Percentiles rank a stretch among this genome's conserved stretches.
These are phyloP conservation scores for Astraeus odoratus DNA, from an alignment of 768 basidiomycete species.

Conservation along the genomic window DNA sequence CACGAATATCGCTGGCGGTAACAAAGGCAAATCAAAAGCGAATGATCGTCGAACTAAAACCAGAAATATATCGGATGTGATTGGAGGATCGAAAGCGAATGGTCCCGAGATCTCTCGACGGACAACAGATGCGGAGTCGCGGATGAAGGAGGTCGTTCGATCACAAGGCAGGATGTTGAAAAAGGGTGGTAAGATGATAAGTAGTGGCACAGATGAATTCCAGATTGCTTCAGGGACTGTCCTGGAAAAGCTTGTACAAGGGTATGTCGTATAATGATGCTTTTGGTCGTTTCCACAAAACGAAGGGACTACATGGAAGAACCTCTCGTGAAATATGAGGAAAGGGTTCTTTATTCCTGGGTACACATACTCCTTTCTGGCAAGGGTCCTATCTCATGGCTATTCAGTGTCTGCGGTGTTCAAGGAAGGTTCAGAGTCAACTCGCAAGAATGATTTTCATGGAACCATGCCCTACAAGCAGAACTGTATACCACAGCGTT, in stretches of 20 bases:
- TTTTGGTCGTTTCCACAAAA: too few species aligned
- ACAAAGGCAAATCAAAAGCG: constrained; percentile 10
- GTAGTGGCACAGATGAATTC: constrained; percentile 66
- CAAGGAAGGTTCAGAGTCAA: too few species aligned
- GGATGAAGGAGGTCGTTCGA: constrained; percentile 85
- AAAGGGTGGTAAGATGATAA: constrained; percentile 69
- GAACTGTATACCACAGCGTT: too few species aligned
- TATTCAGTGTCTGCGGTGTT: too few species aligned
- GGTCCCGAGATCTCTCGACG: constrained; percentile 32
- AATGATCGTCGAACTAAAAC: not conserved
- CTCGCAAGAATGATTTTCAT: too few species aligned
- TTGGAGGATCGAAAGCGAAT: constrained; percentile 16
- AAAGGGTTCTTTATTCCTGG: too few species aligned
- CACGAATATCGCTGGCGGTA: constrained; percentile 26
- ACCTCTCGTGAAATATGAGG: too few species aligned
- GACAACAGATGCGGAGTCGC: constrained; percentile 55
- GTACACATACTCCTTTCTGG: too few species aligned
- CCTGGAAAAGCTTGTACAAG: constrained; percentile 51
- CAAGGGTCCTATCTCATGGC: too few species aligned
- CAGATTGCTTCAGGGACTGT: constrained; percentile 62
- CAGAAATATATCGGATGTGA: constrained; percentile 3
- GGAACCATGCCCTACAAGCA: too few species aligned
- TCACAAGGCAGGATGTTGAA: constrained; percentile 76
- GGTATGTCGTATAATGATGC: constrained; percentile 9
- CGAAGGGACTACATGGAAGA: too few species aligned